Evolutionary conservation across 306 rosid genomes (phyloP).

Genomic region (Quercus variabilis): DNA sequence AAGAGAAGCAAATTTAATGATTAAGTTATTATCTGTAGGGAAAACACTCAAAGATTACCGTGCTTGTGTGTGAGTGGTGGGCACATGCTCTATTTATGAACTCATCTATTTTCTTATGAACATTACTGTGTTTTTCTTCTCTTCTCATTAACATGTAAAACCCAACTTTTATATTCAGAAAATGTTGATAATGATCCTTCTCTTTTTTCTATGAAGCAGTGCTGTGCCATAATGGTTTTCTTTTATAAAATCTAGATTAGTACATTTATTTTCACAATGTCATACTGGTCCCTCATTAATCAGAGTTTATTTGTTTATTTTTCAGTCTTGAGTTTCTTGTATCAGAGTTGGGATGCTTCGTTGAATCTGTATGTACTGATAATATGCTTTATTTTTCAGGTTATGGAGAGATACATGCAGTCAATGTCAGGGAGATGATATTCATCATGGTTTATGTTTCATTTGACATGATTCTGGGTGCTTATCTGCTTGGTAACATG

Average conservation of each 20-base stretch:
- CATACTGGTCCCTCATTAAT: neutral
- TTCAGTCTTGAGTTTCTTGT: neutral
- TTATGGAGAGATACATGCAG: slow-evolving; percentile 69
- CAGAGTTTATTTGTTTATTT: neutral
- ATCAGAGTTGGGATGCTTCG: neutral
- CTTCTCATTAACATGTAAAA: neutral
- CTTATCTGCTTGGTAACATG: slow-evolving; percentile 65
- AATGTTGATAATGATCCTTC: neutral
- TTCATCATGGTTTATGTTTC: slow-evolving; percentile 65
- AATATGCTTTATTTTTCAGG: slow-evolving; percentile 27
- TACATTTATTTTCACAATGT: neutral
- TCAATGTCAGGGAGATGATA: slow-evolving; percentile 69
- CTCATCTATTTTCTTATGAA: neutral
- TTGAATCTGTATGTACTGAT: neutral
- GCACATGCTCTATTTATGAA: neutral
- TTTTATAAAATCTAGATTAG: neutral
- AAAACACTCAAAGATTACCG: neutral
- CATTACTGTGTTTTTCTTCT: neutral
- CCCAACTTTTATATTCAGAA: neutral
- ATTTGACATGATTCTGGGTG: slow-evolving; percentile 67
- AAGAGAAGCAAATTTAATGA: neutral
- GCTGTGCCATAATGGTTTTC: neutral
- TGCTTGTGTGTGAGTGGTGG: neutral
- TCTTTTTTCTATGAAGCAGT: neutral
- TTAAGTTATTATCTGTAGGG: neutral